Evolutionary conservation across 768 basidiomycete genomes (phyloP).

Genomic region (Leccinum arenicola): DNA sequence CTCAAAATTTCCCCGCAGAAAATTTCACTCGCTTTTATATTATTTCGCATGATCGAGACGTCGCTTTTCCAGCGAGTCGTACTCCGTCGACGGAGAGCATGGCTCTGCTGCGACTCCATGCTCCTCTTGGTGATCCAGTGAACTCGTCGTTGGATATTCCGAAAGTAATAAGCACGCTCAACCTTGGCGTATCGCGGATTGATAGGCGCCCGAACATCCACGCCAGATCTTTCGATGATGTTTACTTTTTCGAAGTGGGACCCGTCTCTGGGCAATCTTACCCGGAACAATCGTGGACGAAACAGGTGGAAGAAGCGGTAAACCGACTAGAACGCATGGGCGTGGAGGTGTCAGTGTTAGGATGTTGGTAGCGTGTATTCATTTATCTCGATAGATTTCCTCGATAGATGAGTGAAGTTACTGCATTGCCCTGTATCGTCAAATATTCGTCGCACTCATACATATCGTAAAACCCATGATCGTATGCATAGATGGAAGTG

Average conservation of each 20-base stretch:
- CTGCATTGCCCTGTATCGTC: background rate
- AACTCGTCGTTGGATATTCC: conserved; percentile 12
- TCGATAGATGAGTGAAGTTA: background rate
- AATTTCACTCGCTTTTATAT: conserved; percentile 74
- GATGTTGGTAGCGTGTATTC: conserved; percentile 43
- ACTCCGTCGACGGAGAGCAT: conserved; percentile 21
- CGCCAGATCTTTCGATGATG: conserved; percentile 47
- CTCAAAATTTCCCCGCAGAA: conserved; percentile 43
- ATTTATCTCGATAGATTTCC: background rate
- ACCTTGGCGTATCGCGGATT: conserved; percentile 48
- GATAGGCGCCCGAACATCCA: conserved; percentile 60
- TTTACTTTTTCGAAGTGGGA: conserved; percentile 64
- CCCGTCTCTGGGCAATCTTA: background rate
- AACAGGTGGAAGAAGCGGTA: conserved; percentile 35
- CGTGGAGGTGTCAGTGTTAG: conserved; percentile 40
- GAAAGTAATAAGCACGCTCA: conserved; percentile 35
- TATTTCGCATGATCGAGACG: conserved; percentile 38
- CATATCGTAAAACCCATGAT: background rate
- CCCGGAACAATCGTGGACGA: conserved; percentile 27
- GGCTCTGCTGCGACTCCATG: conserved; percentile 39
- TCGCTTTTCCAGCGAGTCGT: conserved; percentile 27
- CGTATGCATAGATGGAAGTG: background rate
- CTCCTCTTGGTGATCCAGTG: background rate
- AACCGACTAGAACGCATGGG: conserved; percentile 34
- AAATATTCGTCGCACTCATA: background rate